phyloP scores from a whole-genome alignment of 352 stramenopile species.

The Globisporangium heterothallicum region DNA sequence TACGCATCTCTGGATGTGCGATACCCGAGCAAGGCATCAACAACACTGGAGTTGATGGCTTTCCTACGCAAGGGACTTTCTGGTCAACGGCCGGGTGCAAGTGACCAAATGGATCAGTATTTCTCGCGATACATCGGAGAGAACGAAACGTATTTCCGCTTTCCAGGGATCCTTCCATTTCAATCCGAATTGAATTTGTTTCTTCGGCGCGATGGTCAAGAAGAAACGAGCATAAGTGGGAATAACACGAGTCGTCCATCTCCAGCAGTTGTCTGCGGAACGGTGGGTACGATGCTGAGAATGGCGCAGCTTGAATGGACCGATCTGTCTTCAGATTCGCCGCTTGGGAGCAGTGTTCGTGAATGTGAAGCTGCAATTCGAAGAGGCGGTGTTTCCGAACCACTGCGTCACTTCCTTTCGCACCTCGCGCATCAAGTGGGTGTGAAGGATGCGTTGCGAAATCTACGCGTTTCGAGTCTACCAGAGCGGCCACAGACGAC shows the following conservation, averaged over 20 bases:
- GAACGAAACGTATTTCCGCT: constrained; percentile 13
- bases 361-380: constrained; percentile 24
- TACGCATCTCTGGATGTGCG: constrained; percentile 56
- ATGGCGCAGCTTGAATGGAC: constrained; percentile 32
- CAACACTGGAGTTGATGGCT: constrained; percentile 27
- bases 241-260: constrained; percentile 8
- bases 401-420: constrained; percentile 28
- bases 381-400: constrained; percentile 17
- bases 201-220: constrained; percentile 20
- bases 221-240: not conserved
- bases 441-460: constrained; percentile 33
- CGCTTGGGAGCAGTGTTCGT: constrained; percentile 20
- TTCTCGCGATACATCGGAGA: constrained; percentile 14
- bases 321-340: constrained; percentile 33
- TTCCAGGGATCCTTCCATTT: constrained; percentile 49
- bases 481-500: constrained; percentile 39
- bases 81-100: not conserved
- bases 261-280: constrained; percentile 23
- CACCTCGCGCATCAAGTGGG: constrained; percentile 24
- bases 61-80: constrained; percentile 20
- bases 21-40: constrained; percentile 1
- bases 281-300: constrained; percentile 45
- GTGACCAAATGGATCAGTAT: constrained; percentile 38
- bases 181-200: constrained; percentile 54
- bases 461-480: constrained; percentile 32